These are phyloP conservation scores for Macrolepiota fuliginosa DNA, from an alignment of 768 basidiomycete species.

Conservation along the genomic window DNA sequence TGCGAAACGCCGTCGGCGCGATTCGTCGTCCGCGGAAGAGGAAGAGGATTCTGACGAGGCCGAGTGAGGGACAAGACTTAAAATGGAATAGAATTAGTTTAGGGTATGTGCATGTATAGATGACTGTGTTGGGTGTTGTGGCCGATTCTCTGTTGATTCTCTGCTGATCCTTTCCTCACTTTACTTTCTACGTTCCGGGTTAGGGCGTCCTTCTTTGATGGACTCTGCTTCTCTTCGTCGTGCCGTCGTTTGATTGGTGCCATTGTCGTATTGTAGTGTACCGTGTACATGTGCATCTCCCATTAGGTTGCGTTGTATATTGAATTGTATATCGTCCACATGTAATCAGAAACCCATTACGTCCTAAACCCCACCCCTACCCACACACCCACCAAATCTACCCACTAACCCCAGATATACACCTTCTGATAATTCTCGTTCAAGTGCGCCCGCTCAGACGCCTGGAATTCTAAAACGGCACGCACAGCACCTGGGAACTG, in stretches of 20 bases:
- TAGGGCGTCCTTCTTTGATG: background rate
- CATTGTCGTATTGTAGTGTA: background rate
- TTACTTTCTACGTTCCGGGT: background rate
- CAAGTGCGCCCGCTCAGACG: slow-evolving; percentile 23
- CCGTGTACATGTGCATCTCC: background rate
- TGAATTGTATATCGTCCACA: background rate
- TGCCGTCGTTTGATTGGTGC: background rate
- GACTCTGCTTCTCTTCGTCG: background rate
- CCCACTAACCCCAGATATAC: slow-evolving; percentile 13
- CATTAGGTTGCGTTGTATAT: slow-evolving; percentile 2
- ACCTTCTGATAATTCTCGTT: slow-evolving; percentile 4
- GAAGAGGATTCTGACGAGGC: slow-evolving; percentile 61
- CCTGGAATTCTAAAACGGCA: slow-evolving; percentile 31
- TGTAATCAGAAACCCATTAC: background rate
- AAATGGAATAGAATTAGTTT: background rate
- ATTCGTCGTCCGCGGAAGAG: slow-evolving; percentile 63
- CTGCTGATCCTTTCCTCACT: background rate
- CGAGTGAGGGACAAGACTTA: slow-evolving; percentile 5
- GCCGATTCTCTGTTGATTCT: background rate
- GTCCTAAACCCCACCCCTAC: too few relatives aligned
- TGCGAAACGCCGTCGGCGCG: slow-evolving; percentile 61
- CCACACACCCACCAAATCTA: too few relatives aligned
- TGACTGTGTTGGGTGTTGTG: background rate
- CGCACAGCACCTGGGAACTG: slow-evolving; percentile 47
- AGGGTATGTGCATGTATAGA: background rate